Evolutionary conservation across 371 early-diverging fungal genomes (phyloP), one percentile per base, ranked within the genome.

Genomic region (Mucor velutinosus): DNA sequence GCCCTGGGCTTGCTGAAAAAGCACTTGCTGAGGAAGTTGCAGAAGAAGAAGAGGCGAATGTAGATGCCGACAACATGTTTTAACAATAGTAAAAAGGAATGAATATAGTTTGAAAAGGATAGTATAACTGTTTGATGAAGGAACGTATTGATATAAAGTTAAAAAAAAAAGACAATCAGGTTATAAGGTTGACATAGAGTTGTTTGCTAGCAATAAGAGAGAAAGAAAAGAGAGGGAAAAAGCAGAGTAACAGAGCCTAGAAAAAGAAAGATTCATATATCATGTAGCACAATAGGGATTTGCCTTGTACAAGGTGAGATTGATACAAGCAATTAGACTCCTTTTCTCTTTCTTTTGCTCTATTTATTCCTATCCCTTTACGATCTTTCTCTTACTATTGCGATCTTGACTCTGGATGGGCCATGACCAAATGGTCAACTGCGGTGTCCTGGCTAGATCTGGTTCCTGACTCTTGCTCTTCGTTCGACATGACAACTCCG

Each of bases 11-110:
- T 14, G 61, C 43, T 49, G 12, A 27, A 49, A 71, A 71, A 23
- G 70, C 65, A 57, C 59, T 65, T 43, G 74, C 69, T 35, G 75
- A 49, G n/a, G 63, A 57, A 55, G 73, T 69, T 14, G 33, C 33
- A 33, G 67, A 43, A 37, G 71, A 25, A 45, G 69, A 64, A 37
- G 70, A 57, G 12, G 37, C 37, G 32, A 69, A 19, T 45, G 66
- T 65, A 29, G 75, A 75, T 25, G 73, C 67, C 19, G 73, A 75
- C n/a, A 74, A 59, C 76, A 76, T 73, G 62, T 15, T 55, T 60
- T 29, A 64, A 25, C 25, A 37, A 37, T 37, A 37, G 12, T 11
- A 37, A 37, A 37, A 67, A 62, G 53, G 47, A 57, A 41, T 21
- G 25, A 25, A 51, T 23, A 51, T 11, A 12, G 23, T 49, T 10